Conservation (phyloP, 495 filamentous ascomycete genomes). For the Parathielavia appendiculata region DNA sequence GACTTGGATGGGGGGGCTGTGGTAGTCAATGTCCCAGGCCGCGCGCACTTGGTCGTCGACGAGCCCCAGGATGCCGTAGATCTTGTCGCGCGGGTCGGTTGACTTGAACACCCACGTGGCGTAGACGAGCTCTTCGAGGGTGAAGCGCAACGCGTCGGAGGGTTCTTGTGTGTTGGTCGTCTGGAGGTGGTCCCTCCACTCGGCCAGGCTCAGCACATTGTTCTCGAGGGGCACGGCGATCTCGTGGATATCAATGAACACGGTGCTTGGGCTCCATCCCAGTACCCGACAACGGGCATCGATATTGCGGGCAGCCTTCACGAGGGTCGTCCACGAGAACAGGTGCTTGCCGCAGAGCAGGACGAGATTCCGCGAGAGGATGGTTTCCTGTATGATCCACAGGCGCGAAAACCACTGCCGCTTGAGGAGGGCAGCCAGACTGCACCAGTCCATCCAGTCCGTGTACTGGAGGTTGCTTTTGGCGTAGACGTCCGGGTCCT, state of each 20-base stretch:
- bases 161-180: neutral
- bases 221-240: conserved; percentile 17
- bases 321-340: conserved; percentile 7
- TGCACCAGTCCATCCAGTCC: conserved; percentile 15
- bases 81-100: conserved; percentile 16
- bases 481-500: neutral
- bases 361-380: conserved; percentile 3
- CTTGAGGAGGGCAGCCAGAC: conserved; percentile 14
- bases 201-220: conserved; percentile 8
- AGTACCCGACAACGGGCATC: conserved; percentile 13
- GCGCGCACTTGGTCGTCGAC: neutral
- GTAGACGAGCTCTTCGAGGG: conserved; percentile 10
- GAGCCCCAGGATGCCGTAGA: conserved; percentile 14
- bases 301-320: conserved; percentile 11
- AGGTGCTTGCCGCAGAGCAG: conserved; percentile 11
- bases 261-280: conserved; percentile 14
- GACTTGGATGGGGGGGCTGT: neutral
- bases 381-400: conserved; percentile 19
- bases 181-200: conserved; percentile 11
- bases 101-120: conserved; percentile 12
- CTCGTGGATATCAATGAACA: conserved; percentile 13
- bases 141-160: neutral
- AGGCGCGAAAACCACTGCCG: conserved; percentile 17
- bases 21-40: conserved; percentile 13
- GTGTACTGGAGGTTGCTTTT: conserved; percentile 1